A percentile compares a stretch with the other conserved stretches of the same genome.
These are phyloP conservation scores for Ascochyta lentis DNA, from an alignment of 2,329 filamentous ascomycete species.

Conservation along the genomic window DNA sequence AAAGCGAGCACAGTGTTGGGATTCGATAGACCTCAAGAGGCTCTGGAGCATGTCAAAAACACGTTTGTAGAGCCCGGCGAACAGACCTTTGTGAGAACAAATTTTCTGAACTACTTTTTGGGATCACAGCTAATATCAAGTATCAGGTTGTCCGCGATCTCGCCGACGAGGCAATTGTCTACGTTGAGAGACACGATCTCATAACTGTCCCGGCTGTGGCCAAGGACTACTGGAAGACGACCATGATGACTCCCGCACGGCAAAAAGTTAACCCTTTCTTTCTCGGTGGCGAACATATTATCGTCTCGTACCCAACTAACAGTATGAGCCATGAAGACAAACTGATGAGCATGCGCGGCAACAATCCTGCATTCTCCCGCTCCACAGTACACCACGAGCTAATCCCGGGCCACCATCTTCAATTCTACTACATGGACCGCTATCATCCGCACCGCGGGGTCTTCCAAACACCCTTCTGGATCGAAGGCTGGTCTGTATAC, in stretches of 20 bases:
- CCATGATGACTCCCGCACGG: constrained; percentile 61
- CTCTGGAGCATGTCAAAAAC: constrained; percentile 64
- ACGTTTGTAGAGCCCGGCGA: constrained; percentile 61
- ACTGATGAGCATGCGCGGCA: constrained; percentile 66
- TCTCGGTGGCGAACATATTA: constrained; percentile 61
- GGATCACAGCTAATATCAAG: background rate
- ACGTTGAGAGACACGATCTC: constrained; percentile 61
- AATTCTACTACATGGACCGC: constrained; percentile 58
- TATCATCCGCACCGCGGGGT: constrained; percentile 58
- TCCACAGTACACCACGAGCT: constrained; percentile 69
- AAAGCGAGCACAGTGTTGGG: constrained; percentile 58
- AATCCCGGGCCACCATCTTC: constrained; percentile 65
- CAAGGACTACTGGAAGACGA: constrained; percentile 62
- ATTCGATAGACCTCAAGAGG: constrained; percentile 59
- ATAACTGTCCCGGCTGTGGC: constrained; percentile 63
- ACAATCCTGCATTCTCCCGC: constrained; percentile 64
- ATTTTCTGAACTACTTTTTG: background rate
- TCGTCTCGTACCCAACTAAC: constrained; percentile 63
- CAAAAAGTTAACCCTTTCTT: constrained; percentile 67
- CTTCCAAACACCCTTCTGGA: constrained; percentile 65
- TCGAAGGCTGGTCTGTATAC: constrained; percentile 68
- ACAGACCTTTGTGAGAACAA: constrained; percentile 54
- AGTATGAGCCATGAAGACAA: constrained; percentile 63
- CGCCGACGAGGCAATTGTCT: constrained; percentile 59
- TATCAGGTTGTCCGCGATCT: constrained; percentile 54